These are phyloP conservation scores for Lentinula edodes DNA, from an alignment of 768 basidiomycete species.

Conservation along the genomic window DNA sequence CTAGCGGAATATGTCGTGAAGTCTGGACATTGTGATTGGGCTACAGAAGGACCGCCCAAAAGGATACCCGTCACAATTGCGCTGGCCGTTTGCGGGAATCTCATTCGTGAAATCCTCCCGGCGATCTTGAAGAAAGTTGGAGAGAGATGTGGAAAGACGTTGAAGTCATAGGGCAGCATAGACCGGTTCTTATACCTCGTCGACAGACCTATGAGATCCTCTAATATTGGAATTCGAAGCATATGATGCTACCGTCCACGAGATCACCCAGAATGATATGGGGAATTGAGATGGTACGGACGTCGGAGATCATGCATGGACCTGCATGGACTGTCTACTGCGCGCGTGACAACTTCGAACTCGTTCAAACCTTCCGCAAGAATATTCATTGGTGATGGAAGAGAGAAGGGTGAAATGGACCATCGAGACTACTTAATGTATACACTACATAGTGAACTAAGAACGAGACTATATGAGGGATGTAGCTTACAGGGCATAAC, in stretches of 20 bases:
- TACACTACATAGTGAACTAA: background rate
- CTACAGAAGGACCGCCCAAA: constrained; percentile 9
- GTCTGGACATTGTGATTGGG: constrained; percentile 36
- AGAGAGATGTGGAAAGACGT: background rate
- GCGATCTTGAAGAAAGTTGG: background rate
- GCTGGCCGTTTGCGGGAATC: background rate
- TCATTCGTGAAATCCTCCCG: background rate
- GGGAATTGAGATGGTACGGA: background rate
- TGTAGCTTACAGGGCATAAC: background rate
- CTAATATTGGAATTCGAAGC: background rate
- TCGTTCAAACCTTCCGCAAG: too few species aligned
- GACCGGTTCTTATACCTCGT: background rate
- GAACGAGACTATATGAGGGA: background rate
- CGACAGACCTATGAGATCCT: background rate
- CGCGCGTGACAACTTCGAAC: background rate
- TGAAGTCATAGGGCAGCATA: background rate
- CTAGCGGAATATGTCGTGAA: constrained; percentile 22
- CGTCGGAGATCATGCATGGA: background rate
- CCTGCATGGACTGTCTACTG: background rate
- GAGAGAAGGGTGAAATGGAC: too few species aligned
- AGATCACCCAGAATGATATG: background rate
- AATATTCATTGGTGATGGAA: background rate
- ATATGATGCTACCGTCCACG: background rate
- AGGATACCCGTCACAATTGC: constrained; percentile 7
- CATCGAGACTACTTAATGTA: background rate